phyloP scores from a whole-genome alignment of 306 rosid species.

The Gillenia trifoliata region DNA sequence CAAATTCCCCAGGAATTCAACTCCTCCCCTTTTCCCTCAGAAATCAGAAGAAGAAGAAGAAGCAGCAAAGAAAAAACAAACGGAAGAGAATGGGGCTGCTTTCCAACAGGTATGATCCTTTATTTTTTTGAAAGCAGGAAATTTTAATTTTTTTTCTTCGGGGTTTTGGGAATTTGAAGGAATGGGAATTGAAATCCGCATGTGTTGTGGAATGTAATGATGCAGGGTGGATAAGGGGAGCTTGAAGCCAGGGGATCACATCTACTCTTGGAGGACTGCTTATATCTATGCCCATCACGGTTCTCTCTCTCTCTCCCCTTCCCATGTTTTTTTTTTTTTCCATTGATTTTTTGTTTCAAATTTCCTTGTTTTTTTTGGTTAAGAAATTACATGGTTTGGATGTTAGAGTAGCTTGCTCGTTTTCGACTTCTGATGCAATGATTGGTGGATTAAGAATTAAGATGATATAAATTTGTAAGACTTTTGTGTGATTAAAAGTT shows the following conservation, averaged over 20 bases:
- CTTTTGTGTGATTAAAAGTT: no score
- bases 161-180: not conserved
- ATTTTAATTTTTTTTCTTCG: not conserved
- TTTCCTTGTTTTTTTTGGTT: not conserved
- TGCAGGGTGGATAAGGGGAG: slow-evolving; percentile 53
- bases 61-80: not conserved
- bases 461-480: not conserved
- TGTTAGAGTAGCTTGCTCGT: not conserved
- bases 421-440: not conserved
- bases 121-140: not conserved
- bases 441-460: not conserved
- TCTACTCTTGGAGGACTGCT: slow-evolving; percentile 86
- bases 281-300: slow-evolving; percentile 96
- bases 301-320: slow-evolving; percentile 13
- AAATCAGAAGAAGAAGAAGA: no score
- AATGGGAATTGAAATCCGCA: not conserved
- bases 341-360: not conserved
- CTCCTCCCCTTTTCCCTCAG: not conserved
- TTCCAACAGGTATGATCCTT: slow-evolving; percentile 55
- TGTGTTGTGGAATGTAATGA: not conserved
- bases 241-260: slow-evolving; percentile 85
- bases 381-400: not conserved
- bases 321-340: not conserved
- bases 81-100: slow-evolving; percentile 55
- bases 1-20: not conserved